Evolutionary conservation across 345 rosid species (phyloP), one percentile per base, ranked within the genome.

Genomic region (Acer yangbiense): DNA sequence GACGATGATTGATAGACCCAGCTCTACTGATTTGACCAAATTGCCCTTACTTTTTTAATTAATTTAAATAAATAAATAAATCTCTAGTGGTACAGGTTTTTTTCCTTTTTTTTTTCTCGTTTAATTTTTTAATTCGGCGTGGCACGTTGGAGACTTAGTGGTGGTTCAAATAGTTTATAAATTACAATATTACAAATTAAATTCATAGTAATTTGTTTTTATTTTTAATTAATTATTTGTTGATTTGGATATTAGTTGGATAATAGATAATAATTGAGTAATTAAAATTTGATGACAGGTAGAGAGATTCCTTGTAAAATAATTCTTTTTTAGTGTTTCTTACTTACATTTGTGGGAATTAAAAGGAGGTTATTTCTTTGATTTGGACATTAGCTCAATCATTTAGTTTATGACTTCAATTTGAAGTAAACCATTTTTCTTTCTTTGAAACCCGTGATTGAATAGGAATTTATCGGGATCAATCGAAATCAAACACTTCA

Each of bases 11-110:
- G 75, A 76, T 76, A 55, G 62, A 71, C 48, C 80, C 67, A 27
- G 62, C 41, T 54, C 25, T 74, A 6, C 8, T 10, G 7, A 14
- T 60, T 35, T 80, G 25, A 60, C 81, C 32, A 69, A 78, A 76
- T 32, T 79, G 14, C 71, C 86, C 81, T 66, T 55, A 7, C 20
- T 71, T 74, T 70, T 18, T 18, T 64, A 65, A 39, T 9, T n/a
- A 1, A 43, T n/a, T 1, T 68, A 18, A 41, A 69, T 69, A 21
- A 48, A 21, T 7, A 44, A 69, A 6, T 7, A 65, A 65, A 27
- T 23, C 6, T 20, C 62, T 21, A 3, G 64, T 69, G 66, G 57
- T 11, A 6, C 32, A 16, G 65, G 73, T 58, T 43, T 58, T 50
- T 77, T 39, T 25, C 18, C 2, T 10, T 57, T 58, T 58, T 16